Base-by-base conservation (phyloP, 1,284 basidiomycete species). In the Rhodotorula sp. region DNA sequence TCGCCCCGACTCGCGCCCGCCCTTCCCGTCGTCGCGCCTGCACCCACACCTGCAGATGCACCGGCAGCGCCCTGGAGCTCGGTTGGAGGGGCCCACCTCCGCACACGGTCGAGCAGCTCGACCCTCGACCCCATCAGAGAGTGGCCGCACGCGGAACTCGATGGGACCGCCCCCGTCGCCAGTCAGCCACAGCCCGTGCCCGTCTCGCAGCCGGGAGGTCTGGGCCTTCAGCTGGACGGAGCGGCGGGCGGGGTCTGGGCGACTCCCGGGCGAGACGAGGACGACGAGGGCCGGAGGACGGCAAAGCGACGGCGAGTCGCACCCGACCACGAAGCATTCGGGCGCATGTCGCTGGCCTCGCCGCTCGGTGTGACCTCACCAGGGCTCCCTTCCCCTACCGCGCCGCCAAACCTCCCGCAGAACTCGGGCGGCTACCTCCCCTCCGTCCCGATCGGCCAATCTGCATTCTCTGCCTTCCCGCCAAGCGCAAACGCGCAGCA, bases 251-350 rank as follows among this genome's bases (percentile, higher is more conserved):
- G 7, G 21, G 1, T 4, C 5, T 25, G 52, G 23, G 13, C 9
- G 9, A 21, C 16, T 16, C 34, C 19, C 27, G 13, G 16, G 17
- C 52, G 27, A 2, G 56, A 23, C 44, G 21, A 21, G 5, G 55
- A 23, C 23, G 61, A 66, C 7, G 64, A 56, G 23, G 49, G 56
- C 9, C 41, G 45, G 17, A 13, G 61, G 7, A 52, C 45, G 23
- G n/a, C 50, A 13, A 71, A 71, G 57, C 60, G 69, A 23, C 12
- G 50, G 3, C 41, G 64, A 7, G 9, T 54, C 17, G 58, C 55
- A 7, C 68, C 69, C 16, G 66, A 68, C 27, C 62, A 63, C 25
- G 69, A 71, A 7, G 69, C 66, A 10, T 63, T 74, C 49, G 61
- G 49, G 16, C 44, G 66, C 8, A 19, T 71, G 23, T 63, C 68